Base-by-base conservation (phyloP, 495 filamentous ascomycete genomes). In the Penicillium subrubescens region DNA sequence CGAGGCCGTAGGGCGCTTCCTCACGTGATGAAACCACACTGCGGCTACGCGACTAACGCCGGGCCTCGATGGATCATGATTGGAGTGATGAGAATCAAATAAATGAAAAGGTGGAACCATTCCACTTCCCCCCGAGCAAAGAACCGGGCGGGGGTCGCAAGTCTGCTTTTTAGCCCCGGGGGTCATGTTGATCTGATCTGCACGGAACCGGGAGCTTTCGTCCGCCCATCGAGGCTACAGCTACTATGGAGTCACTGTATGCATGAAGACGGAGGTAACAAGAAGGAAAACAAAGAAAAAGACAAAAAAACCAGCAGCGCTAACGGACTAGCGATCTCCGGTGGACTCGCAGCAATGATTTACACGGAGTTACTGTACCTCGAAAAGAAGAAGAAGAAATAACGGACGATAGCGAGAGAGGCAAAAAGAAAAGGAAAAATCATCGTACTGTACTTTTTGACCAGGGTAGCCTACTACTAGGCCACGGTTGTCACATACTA, bases 181-280 rank as follows among this genome's bases (percentile, higher is more conserved):
- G 58, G 60, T 60, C 70, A 70, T 66, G 71, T 69, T 71, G 68
- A 73, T 71, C 71, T 61, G 68, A 73, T 73, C 71, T 73, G 68
- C 71, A 71, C 71, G 65, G 68, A 68, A 64, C 61, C 67, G 70
- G 70, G 70, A 61, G 60, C 67, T 65, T 59, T 61, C 65, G 39
- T 15, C 53, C 57, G 60, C 37, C 53, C 50, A 64, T 59, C 34
- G 54, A 64, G 62, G 62, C 48, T 39, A 43, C 37, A 17, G 12
- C 44, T 23, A 12, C 10, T 37, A 14, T 37, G 12, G 10, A 41
- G 10, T 41, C 25, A 41, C 25, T 15, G 48, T 27, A n/a, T 52
- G 48, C 48, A 52, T 27, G 44, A 25, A 25, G 44, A 48, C 44
- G 44, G 44, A 19, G 44, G 14, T 2, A 25, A 52, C 12, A 31